Evolutionary conservation across 306 rosid species (phyloP).

Genomic region (Vigna hirtella): DNA sequence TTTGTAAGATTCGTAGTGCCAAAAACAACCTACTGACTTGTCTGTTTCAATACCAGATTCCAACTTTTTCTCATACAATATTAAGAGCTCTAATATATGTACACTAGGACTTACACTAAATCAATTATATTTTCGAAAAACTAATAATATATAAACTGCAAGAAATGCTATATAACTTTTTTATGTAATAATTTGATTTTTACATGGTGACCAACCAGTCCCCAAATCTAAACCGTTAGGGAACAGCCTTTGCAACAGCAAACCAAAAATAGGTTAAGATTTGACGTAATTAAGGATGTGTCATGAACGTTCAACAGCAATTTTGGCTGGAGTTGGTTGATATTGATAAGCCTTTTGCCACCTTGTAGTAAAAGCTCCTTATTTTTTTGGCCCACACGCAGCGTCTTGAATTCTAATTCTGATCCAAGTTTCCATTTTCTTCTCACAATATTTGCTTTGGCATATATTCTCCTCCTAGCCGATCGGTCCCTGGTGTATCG

Average conservation of each 20-base stretch:
- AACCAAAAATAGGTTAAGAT: slow-evolving; percentile 41
- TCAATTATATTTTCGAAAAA: not conserved
- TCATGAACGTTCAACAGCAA: slow-evolving; percentile 24
- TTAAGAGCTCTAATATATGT: too few relatives aligned
- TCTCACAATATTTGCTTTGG: not conserved
- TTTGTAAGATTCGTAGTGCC: too few relatives aligned
- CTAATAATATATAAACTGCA: not conserved
- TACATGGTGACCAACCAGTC: not conserved
- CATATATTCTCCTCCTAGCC: slow-evolving; percentile 26
- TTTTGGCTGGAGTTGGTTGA: slow-evolving; percentile 35
- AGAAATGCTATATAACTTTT: not conserved
- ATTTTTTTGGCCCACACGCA: not conserved
- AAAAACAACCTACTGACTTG: not conserved
- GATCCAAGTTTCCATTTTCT: not conserved
- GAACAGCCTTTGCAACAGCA: not conserved
- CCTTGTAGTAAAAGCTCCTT: slow-evolving; percentile 19
- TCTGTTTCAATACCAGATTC: not conserved
- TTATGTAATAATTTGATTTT: not conserved
- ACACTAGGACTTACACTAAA: not conserved
- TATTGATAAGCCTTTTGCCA: slow-evolving; percentile 7
- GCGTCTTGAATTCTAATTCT: not conserved
- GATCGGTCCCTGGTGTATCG: not conserved
- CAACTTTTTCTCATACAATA: not conserved
- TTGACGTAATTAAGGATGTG: slow-evolving; percentile 43
- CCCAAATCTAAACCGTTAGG: slow-evolving; percentile 7